Percentiles rank a stretch among this genome's conserved stretches.
Evolutionary conservation across 2,329 filamentous ascomycete genomes (phyloP).

Genomic region (Coniochaeta sp.): DNA sequence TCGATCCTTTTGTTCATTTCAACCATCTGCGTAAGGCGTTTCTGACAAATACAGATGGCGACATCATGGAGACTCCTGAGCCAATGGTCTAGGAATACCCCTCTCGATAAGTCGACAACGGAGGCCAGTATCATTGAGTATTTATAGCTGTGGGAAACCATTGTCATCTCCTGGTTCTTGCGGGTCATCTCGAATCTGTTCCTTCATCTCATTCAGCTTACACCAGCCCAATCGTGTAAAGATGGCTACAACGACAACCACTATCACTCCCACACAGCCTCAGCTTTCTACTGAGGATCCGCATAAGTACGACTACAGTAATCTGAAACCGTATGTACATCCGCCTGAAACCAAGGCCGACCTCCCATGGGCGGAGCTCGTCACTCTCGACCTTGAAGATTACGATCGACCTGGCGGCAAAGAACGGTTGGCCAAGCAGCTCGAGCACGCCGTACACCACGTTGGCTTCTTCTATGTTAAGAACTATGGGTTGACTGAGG

Average conservation of each 20-base stretch:
- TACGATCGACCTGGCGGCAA: slow-evolving; percentile 42
- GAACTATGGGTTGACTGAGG: slow-evolving; percentile 48
- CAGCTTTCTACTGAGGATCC: slow-evolving; percentile 9
- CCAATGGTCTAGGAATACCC: background rate
- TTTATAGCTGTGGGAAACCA: background rate
- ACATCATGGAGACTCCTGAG: background rate
- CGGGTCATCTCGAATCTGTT: background rate
- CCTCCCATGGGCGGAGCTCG: slow-evolving; percentile 42
- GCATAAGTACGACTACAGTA: slow-evolving; percentile 13
- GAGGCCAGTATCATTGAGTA: background rate
- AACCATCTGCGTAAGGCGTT: too few relatives aligned
- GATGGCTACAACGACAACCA: slow-evolving; percentile 8
- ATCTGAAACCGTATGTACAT: slow-evolving; percentile 32
- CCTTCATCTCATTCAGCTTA: background rate
- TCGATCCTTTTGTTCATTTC: background rate
- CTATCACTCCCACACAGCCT: slow-evolving; percentile 3
- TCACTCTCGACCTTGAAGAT: slow-evolving; percentile 43
- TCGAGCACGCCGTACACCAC: slow-evolving; percentile 41
- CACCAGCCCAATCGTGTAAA: background rate
- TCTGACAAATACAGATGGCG: background rate
- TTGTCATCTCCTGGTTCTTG: background rate
- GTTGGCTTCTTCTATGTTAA: slow-evolving; percentile 49
- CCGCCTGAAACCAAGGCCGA: slow-evolving; percentile 38
- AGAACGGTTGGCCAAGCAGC: slow-evolving; percentile 39
- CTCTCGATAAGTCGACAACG: background rate